Conservation (phyloP, 305 asterid species). For the Fraxinus sp. region DNA sequence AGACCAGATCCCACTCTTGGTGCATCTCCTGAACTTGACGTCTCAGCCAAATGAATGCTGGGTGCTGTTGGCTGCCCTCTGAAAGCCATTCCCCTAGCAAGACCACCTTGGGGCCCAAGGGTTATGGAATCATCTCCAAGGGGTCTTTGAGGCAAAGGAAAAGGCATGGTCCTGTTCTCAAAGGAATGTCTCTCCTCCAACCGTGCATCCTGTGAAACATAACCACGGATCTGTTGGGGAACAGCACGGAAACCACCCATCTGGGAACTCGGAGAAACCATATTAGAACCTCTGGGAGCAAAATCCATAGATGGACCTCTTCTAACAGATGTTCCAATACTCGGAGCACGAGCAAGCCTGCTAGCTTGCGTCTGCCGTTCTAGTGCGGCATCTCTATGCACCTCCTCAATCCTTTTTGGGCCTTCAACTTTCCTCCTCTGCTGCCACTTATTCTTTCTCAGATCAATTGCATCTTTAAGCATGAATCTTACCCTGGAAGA, state of each 20-base stretch:
- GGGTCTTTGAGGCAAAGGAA: slow-evolving; percentile 43
- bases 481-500: slow-evolving; percentile 56
- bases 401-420: slow-evolving; percentile 55
- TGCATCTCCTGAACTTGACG: slow-evolving; percentile 44
- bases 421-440: slow-evolving; percentile 59
- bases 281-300: slow-evolving; percentile 41
- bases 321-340: slow-evolving; percentile 38
- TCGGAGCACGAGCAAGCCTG: slow-evolving; percentile 47
- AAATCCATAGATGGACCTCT: slow-evolving; percentile 46
- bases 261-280: slow-evolving; percentile 37
- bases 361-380: slow-evolving; percentile 49
- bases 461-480: slow-evolving; percentile 53
- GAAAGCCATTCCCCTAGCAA: slow-evolving; percentile 86
- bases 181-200: slow-evolving; percentile 38
- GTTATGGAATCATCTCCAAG: slow-evolving; percentile 56
- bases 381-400: slow-evolving; percentile 59
- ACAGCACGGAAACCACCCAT: slow-evolving; percentile 36
- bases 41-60: slow-evolving; percentile 37
- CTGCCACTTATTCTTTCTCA: slow-evolving; percentile 57
- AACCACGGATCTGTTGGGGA: slow-evolving; percentile 41
- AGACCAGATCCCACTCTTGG: slow-evolving; percentile 54
- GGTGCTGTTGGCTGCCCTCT: slow-evolving; percentile 67
- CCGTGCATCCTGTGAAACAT: slow-evolving; percentile 45
- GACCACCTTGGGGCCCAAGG: slow-evolving; percentile 97
- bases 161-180: slow-evolving; percentile 36